These are phyloP conservation scores for Phytophthora agathidicida DNA, from an alignment of 352 stramenopile genomes.

Conservation along the genomic window DNA sequence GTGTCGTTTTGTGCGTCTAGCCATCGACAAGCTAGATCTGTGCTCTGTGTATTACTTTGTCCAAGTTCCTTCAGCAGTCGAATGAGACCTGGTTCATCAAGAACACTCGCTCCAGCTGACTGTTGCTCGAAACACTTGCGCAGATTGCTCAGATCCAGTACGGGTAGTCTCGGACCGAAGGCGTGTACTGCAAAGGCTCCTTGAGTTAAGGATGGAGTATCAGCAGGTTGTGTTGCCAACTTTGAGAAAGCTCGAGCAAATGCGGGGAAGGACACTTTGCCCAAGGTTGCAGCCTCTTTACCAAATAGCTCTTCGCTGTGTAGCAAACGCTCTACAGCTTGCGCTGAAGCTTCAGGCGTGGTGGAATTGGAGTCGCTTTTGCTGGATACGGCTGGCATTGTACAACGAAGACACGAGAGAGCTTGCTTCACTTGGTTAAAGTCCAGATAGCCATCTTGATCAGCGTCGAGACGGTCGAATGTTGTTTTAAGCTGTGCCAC, in stretches of 20 bases:
- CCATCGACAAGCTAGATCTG: conserved; percentile 29
- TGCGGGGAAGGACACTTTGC: conserved; percentile 50
- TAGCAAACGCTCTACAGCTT: conserved; percentile 44
- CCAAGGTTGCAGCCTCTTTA: conserved; percentile 18
- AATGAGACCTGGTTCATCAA: conserved; percentile 49
- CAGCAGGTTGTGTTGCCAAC: conserved; percentile 50
- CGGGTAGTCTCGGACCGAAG: conserved; percentile 35
- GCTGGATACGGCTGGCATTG: conserved; percentile 4
- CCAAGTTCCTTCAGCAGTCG: conserved; percentile 43
- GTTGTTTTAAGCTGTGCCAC: conserved; percentile 70
- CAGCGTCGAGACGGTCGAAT: conserved; percentile 69
- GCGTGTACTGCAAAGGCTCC: conserved; percentile 31
- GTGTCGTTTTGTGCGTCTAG: conserved; percentile 19
- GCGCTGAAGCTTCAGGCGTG: conserved; percentile 23
- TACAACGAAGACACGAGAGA: conserved; percentile 40
- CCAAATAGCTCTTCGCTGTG: conserved; percentile 38
- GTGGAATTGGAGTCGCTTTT: neutral
- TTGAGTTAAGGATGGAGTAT: conserved; percentile 17
- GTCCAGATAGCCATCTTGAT: conserved; percentile 66
- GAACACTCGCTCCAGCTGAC: conserved; percentile 21
- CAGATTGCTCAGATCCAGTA: conserved; percentile 48
- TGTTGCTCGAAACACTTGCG: conserved; percentile 47
- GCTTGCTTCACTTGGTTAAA: conserved; percentile 53
- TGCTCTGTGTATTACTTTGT: conserved; percentile 24
- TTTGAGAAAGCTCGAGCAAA: conserved; percentile 69